Base-by-base conservation (phyloP, 2,329 filamentous ascomycete species). In the Claviceps citrina region DNA sequence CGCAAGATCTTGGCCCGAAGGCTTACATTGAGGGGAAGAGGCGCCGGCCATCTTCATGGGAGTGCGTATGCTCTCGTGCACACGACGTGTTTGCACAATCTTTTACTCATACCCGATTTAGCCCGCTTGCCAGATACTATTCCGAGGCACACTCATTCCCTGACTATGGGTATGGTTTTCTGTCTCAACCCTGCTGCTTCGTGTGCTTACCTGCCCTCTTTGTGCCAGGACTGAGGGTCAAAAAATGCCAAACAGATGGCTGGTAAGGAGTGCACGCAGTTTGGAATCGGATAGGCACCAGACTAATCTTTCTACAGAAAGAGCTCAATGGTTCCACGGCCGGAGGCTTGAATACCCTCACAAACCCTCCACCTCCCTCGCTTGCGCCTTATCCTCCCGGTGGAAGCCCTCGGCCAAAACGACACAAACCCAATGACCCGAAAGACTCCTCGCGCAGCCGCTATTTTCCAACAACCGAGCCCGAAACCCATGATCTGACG, bases 111-210 rank as follows among this genome's bases (percentile, higher is more conserved):
- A 6, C 39, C 20, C 26, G 19, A 7, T 20, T 13, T 43, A 62
- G 59, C 49, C 50, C 57, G 38, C 47, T 54, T 40, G 47, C 48
- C 39, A 54, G 59, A 43, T 63, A 64, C 44, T 43, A 50, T 40
- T 63, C 59, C 42, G 46, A 56, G 43, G 54, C 54, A 45, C 53
- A 55, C 49, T 62, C 58, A 43, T 60, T 61, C 47, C 61, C 61
- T 38, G 61, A 64, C 51, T 64, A 64, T 63, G 60, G 57, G 61
- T 63, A 57, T 39, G 43, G 42, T 45, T 36, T 35, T 10, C 16
- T 26, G 3, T 12, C 18, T 7, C 18, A 20, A 16, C 8, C 13
- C 19, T 7, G 24, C 12, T 34, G 18, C 8, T 32, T 30, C 13
- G 7, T 28, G 13, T 4, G 13, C 19, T 36, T 18, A 25, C 16